Conservation (phyloP, 495 filamentous ascomycete genomes). For the Xylaria acuta region DNA sequence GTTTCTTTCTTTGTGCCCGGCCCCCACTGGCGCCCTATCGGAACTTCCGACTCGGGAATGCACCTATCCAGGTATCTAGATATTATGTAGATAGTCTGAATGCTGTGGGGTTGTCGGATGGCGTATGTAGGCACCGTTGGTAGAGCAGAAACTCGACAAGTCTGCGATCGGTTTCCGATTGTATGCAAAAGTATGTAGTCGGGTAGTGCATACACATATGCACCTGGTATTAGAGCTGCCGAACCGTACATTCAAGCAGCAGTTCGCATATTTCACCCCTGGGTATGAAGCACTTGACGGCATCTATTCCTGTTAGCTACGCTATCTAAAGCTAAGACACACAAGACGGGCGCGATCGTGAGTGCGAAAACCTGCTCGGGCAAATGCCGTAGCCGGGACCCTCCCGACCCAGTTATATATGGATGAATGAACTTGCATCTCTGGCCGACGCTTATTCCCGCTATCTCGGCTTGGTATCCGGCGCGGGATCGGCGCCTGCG, state of each 20-base stretch:
- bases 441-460: slow-evolving; percentile 34
- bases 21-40: neutral
- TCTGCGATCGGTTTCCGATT: slow-evolving; percentile 1
- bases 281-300: neutral
- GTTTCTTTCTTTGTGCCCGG: neutral
- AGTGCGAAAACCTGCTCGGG: neutral
- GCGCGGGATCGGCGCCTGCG: slow-evolving; percentile 32
- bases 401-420: slow-evolving; percentile 5
- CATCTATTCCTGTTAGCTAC: neutral
- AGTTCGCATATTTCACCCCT: neutral
- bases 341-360: slow-evolving; percentile 4
- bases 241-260: no score
- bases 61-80: neutral
- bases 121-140: neutral
- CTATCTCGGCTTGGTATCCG: slow-evolving; percentile 24
- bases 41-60: neutral
- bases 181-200: neutral
- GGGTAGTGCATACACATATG: neutral
- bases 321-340: neutral
- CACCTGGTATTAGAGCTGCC: neutral
- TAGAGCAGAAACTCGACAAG: neutral
- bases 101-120: neutral
- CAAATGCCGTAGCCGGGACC: neutral
- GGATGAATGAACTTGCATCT: neutral
- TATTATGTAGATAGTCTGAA: neutral